Evolutionary conservation across 768 basidiomycete genomes (phyloP), one percentile per base, ranked within the genome.

Genomic region (Clathrus columnatus): DNA sequence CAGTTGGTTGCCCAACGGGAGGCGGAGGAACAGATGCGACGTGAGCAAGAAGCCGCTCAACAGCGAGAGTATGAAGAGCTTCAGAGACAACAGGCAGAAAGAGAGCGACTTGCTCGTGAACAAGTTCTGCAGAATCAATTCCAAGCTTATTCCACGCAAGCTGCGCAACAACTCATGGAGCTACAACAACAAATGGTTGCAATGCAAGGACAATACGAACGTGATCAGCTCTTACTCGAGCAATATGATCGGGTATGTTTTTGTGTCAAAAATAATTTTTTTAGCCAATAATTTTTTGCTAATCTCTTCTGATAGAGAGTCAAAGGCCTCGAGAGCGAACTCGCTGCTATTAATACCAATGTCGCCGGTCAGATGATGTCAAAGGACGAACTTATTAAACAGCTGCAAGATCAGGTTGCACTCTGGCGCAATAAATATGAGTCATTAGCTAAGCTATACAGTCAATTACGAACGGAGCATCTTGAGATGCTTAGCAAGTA

Each of bases 381-480:
- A 16, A 99, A 98, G 69, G 96, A 99, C 67, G 93, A 96, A 14
- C 73, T 98, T 64, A 95, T 98, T 69, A 85, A 84, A 65, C 91
- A 94, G 65, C 79, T 99, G 3, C 95, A 98, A 65, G 91, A 96
- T 64, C 96, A 99, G 71, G 94, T 97, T 59, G 88, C 82, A 4
- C 73, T 95, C 14, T 99, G 96, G 96, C 85, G 92, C 54, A 94
- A 91, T 74, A 99, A 99, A 71, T 99, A 99, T 69, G 96, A 99
- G 68, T 91, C 95, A 0, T 77, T 99, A 56, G 96, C 96, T 44
- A 99, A 98, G 69, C 80, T 99, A 7, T 99, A 99, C 75, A 97
- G 93, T 63, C 96, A 99, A 67, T 82, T 99, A 8, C 88, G 96
- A 52, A 88, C 91, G 26, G 96, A 98, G 66, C 96, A 99, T 71